Evolutionary conservation across 1,284 basidiomycete genomes (phyloP), one percentile per base, ranked within the genome.

Genomic region (Chalciporus sp.): DNA sequence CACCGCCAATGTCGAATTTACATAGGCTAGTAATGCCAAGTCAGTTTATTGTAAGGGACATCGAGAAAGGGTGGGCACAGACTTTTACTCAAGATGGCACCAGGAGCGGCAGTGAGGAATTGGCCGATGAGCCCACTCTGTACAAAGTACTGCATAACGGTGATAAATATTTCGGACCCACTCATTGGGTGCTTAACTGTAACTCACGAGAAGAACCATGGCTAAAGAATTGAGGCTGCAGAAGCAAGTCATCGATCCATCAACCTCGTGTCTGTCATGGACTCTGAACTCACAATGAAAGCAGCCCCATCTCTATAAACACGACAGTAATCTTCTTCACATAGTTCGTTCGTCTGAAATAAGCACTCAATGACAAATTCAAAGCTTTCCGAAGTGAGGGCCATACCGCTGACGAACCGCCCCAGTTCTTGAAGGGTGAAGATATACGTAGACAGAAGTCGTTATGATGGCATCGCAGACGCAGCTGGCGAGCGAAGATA

Each of bases 391-490:
- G n/a, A 35, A n/a, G 16, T 12, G 33, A 35, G 7, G 16, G 16
- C 33, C 33, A n/a, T 35, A 35, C 33, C 33, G 33, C 11, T n/a
- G 33, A 16, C 14, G 33, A 35, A 35, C 16, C 14, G 33, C 14
- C 16, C 33, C 33, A 16, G 53, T 54, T 23, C 51, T 41, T 40
- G 44, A 26, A 20, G 47, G 53, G 17, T 40, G 53, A 12, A 56
- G 44, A 43, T 45, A 56, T 23, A 33, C 35, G 23, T 17, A 57
- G 4, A 57, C 31, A 3, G 55, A 42, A 26, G 14, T 28, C 20
- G 54, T 57, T 45, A 56, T 56, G 33, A 55, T 1, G n/a, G 35
- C 40, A 37, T 57, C 55, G 29, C 55, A 55, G 27, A 56, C 20
- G 9, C 53, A 39, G 16, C 43, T 37, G 10, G 53, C 29, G 6